phyloP scores from a whole-genome alignment of 2,329 filamentous ascomycete genomes.

The Tolypocladium pustulatum region DNA sequence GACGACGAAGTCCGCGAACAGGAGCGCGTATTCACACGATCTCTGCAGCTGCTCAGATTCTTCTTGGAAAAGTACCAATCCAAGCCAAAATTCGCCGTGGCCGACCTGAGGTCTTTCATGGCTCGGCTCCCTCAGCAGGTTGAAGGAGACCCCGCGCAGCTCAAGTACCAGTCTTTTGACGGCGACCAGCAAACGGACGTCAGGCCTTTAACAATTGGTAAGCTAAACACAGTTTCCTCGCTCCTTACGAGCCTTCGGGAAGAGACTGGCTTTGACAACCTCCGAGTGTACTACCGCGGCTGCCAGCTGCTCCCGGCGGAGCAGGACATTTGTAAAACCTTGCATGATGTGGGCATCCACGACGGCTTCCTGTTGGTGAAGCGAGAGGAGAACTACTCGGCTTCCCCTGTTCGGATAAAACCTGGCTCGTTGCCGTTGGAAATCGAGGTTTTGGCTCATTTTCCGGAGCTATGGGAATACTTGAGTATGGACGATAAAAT shows the following conservation, averaged over 20 bases:
- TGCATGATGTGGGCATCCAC: slow-evolving; percentile 57
- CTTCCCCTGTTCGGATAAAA: slow-evolving; percentile 32
- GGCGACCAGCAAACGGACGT: slow-evolving; percentile 49
- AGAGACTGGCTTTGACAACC: slow-evolving; percentile 65
- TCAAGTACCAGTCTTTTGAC: slow-evolving; percentile 68
- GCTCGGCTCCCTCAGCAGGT: slow-evolving; percentile 38
- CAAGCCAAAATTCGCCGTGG: slow-evolving; percentile 48
- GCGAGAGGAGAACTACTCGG: slow-evolving; percentile 37
- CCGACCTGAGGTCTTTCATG: slow-evolving; percentile 44
- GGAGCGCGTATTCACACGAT: slow-evolving; percentile 56
- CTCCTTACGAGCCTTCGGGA: slow-evolving; percentile 56
- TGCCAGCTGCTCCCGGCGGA: slow-evolving; percentile 52
- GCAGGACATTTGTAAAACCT: slow-evolving; percentile 46
- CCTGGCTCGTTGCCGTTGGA: slow-evolving; percentile 56
- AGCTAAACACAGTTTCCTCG: slow-evolving; percentile 59
- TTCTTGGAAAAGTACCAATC: slow-evolving; percentile 56
- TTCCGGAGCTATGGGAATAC: slow-evolving; percentile 73
- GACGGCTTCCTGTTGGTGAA: slow-evolving; percentile 59
- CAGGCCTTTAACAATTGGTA: slow-evolving; percentile 53
- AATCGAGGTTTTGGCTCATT: slow-evolving; percentile 69
- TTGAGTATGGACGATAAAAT: slow-evolving; percentile 62
- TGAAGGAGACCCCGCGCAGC: slow-evolving; percentile 52
- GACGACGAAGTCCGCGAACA: slow-evolving; percentile 35
- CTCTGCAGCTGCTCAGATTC: slow-evolving; percentile 55
- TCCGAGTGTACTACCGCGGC: slow-evolving; percentile 62